Evolutionary conservation across 371 early-diverging fungal species (phyloP).

Genomic region (Actinomortierella ambigua): DNA sequence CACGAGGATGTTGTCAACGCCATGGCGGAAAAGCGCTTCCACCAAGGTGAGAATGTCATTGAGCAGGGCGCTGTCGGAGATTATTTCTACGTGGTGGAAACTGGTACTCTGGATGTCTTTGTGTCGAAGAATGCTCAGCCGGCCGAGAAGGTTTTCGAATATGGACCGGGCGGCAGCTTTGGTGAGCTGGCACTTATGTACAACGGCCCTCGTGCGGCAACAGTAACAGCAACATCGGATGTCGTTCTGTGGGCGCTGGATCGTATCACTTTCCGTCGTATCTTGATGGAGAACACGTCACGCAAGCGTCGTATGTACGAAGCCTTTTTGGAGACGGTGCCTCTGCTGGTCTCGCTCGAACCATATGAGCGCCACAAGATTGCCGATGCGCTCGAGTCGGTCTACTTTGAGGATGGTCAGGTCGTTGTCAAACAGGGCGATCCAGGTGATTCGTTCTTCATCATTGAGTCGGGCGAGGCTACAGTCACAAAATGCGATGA

Average conservation of each 20-base stretch:
- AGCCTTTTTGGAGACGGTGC: conserved; percentile 88
- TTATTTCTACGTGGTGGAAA: conserved; percentile 97
- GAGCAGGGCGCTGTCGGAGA: conserved; percentile 97
- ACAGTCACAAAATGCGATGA: conserved; percentile 75
- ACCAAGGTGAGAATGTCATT: conserved; percentile 81
- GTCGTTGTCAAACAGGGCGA: conserved; percentile 90
- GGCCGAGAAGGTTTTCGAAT: conserved; percentile 76
- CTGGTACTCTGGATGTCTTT: conserved; percentile 93
- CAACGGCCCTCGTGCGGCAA: conserved; percentile 95
- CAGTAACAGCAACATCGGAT: conserved; percentile 86
- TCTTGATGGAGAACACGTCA: conserved; percentile 93
- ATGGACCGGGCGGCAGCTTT: conserved; percentile 88
- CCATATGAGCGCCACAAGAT: conserved; percentile 94
- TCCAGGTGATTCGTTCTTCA: conserved; percentile 79
- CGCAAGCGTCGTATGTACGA: conserved; percentile 94
- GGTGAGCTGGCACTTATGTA: conserved; percentile 99
- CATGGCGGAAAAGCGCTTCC: conserved; percentile 90
- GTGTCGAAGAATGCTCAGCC: conserved; percentile 67
- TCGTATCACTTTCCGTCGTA: conserved; percentile 92
- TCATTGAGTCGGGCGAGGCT: conserved; percentile 92
- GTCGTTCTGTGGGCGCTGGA: conserved; percentile 95
- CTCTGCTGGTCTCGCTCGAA: conserved; percentile 82
- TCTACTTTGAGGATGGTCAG: conserved; percentile 80
- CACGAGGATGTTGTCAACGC: conserved; percentile 94
- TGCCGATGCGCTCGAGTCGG: conserved; percentile 91